Conservation (phyloP, 2,329 filamentous ascomycete genomes). For the Leptosphaerulina australis region DNA sequence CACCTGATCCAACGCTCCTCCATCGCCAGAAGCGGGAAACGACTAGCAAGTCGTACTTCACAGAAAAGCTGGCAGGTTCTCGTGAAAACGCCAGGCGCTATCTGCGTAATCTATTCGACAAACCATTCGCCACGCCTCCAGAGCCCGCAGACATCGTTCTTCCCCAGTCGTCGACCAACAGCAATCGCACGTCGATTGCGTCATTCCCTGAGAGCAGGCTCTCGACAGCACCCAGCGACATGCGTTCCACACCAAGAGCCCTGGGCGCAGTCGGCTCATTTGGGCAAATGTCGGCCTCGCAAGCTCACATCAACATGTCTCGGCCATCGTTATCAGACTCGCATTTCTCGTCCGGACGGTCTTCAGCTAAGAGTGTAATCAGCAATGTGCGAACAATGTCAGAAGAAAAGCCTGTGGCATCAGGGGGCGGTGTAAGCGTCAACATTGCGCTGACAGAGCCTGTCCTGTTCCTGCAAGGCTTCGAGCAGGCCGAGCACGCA, state of each 20-base stretch:
- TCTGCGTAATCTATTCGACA: conserved; percentile 54
- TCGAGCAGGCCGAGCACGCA: conserved; percentile 71
- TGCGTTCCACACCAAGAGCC: conserved; percentile 49
- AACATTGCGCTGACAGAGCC: conserved; percentile 78
- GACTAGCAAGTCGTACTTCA: conserved; percentile 44
- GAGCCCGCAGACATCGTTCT: conserved; percentile 30
- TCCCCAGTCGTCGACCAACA: conserved; percentile 39
- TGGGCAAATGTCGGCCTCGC: conserved; percentile 27
- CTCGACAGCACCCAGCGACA: conserved; percentile 42
- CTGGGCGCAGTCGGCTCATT: conserved; percentile 32
- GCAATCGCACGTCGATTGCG: conserved; percentile 34
- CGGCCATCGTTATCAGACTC: conserved; percentile 52
- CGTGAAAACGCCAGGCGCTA: conserved; percentile 58
- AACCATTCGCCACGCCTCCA: conserved; percentile 34
- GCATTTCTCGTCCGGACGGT: conserved; percentile 46
- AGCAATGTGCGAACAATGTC: conserved; percentile 45
- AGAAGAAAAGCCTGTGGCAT: conserved; percentile 73
- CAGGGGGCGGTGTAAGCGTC: conserved; percentile 75
- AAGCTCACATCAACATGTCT: conserved; percentile 47
- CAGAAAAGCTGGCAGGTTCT: conserved; percentile 58
- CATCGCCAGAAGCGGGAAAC: conserved; percentile 37
- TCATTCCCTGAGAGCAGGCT: conserved; percentile 38
- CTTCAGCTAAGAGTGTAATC: conserved; percentile 43
- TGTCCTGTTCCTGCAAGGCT: conserved; percentile 79
- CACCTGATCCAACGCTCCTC: conserved; percentile 48